Base-by-base conservation (phyloP, 257 asterid genomes). In the Thymus mandschuricus region DNA sequence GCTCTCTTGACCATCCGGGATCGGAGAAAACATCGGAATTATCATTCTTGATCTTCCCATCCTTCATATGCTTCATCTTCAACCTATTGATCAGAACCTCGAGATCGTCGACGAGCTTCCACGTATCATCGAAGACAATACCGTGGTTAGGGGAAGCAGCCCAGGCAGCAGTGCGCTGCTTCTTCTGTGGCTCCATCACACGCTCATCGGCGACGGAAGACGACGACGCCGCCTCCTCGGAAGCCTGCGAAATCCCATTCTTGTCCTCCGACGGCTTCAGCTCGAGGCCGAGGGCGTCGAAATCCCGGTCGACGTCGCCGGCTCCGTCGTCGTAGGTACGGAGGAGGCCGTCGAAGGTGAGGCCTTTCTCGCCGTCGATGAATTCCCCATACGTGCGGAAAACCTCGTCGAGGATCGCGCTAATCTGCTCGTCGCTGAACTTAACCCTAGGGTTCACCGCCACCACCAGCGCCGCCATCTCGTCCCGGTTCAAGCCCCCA, bases 281-380 rank as follows among this genome's bases (percentile, higher is more conserved):
- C 75, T 92, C 99, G 41, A 95, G 90, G n/a, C 96, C 98, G 0
- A 95, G 88, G 5, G 99, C 96, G 28, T 95, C 98, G 33, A 95
- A 95, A 70, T 95, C 98, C 9, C 98, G 87, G 83, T 95, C 99
- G 38, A 95, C 98, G 46, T 95, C 99, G 2, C 98, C 99, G 3
- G 99, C 99, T 3, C 97, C 98, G 64, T 95, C 99, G 76, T 95
- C 99, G 40, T 95, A 95, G 6, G 98, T 95, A 1, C 99, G 96
- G 15, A 95, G 83, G 5, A 92, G 90, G 76, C 99, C 99, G 52
- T 88, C 98, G 9, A 81, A 88, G 3, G 96, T 86, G 62, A 95
- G 92, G 8, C 98, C 99, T 78, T 81, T 89, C 12, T 88, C 96
- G 11, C 88, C 86, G 68, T 95, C 90, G 64, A 92, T 90, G 79